These are phyloP conservation scores for Colletotrichum camelliae DNA, from an alignment of 2,329 filamentous ascomycete genomes.

Conservation along the genomic window DNA sequence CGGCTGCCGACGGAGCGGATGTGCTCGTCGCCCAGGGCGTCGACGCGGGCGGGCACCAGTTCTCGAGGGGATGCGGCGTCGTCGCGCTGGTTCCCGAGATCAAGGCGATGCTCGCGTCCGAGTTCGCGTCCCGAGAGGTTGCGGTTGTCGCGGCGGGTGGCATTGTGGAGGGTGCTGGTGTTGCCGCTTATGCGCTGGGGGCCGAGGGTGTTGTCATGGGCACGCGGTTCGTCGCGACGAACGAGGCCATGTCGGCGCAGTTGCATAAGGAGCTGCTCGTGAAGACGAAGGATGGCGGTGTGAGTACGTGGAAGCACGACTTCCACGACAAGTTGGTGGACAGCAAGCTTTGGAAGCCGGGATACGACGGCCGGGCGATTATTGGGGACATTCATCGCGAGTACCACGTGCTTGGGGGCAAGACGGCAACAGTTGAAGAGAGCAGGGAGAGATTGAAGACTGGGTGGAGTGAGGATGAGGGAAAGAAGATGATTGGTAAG, in stretches of 20 bases:
- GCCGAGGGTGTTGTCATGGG: conserved; percentile 51
- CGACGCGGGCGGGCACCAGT: conserved; percentile 70
- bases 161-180: conserved; percentile 60
- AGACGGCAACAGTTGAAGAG: conserved; percentile 34
- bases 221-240: conserved; percentile 50
- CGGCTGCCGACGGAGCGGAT: conserved; percentile 55
- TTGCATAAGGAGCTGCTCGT: conserved; percentile 46
- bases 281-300: conserved; percentile 46
- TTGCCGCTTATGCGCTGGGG: conserved; percentile 57
- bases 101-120: conserved; percentile 45
- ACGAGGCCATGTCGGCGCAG: conserved; percentile 47
- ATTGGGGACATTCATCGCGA: conserved; percentile 43
- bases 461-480: conserved; percentile 39
- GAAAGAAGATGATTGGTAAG: conserved; percentile 35
- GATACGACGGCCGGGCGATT: conserved; percentile 51
- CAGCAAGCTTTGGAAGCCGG: conserved; percentile 42
- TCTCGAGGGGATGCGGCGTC: conserved; percentile 57
- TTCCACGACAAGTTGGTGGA: conserved; percentile 48
- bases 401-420: conserved; percentile 30
- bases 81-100: conserved; percentile 65
- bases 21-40: conserved; percentile 67
- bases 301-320: conserved; percentile 51
- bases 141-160: conserved; percentile 64
- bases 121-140: conserved; percentile 38
- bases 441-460: conserved; percentile 43